Base-by-base conservation (phyloP, 768 basidiomycete genomes). In the Wakefieldia striispora region DNA sequence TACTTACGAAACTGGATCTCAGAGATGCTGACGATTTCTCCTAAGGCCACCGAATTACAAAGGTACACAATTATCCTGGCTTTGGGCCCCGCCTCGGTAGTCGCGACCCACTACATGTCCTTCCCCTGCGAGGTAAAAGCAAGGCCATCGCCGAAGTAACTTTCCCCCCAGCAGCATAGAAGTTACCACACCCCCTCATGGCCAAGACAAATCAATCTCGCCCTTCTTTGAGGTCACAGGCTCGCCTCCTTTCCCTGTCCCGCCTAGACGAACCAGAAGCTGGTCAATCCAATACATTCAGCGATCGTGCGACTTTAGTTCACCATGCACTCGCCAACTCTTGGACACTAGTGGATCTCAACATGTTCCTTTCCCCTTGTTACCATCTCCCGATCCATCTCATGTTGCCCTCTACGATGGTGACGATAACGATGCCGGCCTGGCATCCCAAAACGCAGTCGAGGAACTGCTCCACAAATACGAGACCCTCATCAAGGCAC, bases 211-310 rank as follows among this genome's bases (percentile, higher is more conserved):
- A 11, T 9, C 7, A 27, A 8, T 23, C 33, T 49, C 9, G 5
- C 34, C 27, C 9, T 1, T 24, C 27, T 9, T 12, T 40, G 20
- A 14, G 27, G 8, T 35, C 13, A 49, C 16, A 1, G 6, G 12
- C 41, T 53, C 27, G 52, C 29, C 29, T n/a, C 26, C 20, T 31
- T 47, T 26, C 16, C 6, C 8, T 38, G 13, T 35, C 17, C 20
- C 14, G 27, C 11, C 24, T 38, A 59, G 56, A 57, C 17, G 51
- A 57, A 41, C 50, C 38, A 6, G 51, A 6, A 12, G 40, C 40
- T 3, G 45, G 39, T 16, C 48, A 48, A 6, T 40, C 52, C 29
- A 23, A 40, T 3, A 1, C 35, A 20, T 35, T 35, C 19, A 34
- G 20, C 13, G 20, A 38, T 21, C 23, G 19, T n/a, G 21, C 5